A percentile compares a stretch with the other conserved stretches of the same genome.
phyloP scores from a whole-genome alignment of 1,139 yeast species.

The Geotrichum bryndzae region DNA sequence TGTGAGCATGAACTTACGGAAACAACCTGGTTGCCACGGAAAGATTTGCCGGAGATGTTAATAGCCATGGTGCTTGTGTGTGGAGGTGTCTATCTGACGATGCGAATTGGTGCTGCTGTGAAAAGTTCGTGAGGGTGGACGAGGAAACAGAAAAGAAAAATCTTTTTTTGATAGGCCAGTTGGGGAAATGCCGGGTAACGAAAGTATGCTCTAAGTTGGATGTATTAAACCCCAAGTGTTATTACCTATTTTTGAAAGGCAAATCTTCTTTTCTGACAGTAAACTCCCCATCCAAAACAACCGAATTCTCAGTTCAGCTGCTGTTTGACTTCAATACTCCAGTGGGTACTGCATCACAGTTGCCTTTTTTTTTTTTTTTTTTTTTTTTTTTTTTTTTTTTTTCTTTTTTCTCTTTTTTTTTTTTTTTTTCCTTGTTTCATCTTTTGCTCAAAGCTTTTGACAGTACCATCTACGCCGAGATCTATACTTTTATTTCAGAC shows the following conservation, averaged over 20 bases:
- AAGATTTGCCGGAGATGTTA: constrained; percentile 39
- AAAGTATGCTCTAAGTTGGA: not conserved
- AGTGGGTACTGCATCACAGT: not conserved
- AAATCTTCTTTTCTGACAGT: not conserved
- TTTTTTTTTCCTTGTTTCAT: not conserved
- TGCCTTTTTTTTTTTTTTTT: not conserved
- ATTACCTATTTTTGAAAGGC: not conserved
- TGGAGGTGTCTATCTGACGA: not conserved
- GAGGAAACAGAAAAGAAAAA: not conserved
- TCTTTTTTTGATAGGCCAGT: not conserved
- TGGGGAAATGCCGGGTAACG: not conserved
- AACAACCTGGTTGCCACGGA: constrained; percentile 38
- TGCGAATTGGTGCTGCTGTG: not conserved
- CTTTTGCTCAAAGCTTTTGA: not conserved
- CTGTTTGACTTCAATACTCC: not conserved
- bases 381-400: too few relatives aligned
- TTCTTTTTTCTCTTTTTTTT: not conserved
- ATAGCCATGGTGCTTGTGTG: constrained; percentile 31
- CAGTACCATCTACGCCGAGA: not conserved
- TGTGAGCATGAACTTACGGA: constrained; percentile 25
- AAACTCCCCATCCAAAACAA: not conserved
- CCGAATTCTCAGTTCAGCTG: not conserved
- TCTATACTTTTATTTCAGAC: not conserved
- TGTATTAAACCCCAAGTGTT: not conserved
- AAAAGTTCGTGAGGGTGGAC: not conserved